A percentile compares a stretch with the other conserved stretches of the same genome.
These are phyloP conservation scores for Chiua sp. DNA, from an alignment of 1,284 basidiomycete species.

Conservation along the genomic window DNA sequence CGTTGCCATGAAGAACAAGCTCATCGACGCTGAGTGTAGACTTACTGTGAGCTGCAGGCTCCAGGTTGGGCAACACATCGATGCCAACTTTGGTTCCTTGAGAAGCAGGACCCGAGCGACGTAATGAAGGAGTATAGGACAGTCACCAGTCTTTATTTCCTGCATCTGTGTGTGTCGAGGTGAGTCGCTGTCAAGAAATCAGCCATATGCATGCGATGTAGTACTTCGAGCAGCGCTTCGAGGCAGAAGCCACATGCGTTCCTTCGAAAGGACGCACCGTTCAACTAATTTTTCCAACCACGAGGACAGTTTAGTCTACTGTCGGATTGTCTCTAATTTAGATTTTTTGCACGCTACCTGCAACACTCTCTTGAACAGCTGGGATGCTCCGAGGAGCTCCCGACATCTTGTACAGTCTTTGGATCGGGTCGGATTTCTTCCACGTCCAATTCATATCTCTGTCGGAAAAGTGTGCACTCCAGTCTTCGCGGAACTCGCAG, in stretches of 20 bases:
- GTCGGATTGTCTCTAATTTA: slow-evolving; percentile 6
- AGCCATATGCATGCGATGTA: no score
- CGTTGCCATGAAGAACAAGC: neutral
- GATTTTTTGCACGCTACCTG: slow-evolving; percentile 47
- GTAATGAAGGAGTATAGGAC: slow-evolving; percentile 89
- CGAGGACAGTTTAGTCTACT: slow-evolving; percentile 62
- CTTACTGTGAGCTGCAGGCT: slow-evolving; percentile 82
- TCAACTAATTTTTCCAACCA: slow-evolving; percentile 81
- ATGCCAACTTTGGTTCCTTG: slow-evolving; percentile 71
- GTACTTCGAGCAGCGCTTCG: slow-evolving; percentile 80
- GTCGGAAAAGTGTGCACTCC: slow-evolving; percentile 84
- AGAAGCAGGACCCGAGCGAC: slow-evolving; percentile 77
- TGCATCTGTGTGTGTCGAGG: slow-evolving; percentile 58
- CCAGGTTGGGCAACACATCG: slow-evolving; percentile 82
- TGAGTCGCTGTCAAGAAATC: neutral
- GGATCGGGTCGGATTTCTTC: slow-evolving; percentile 88
- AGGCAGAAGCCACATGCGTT: slow-evolving; percentile 85
- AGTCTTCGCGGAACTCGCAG: slow-evolving; percentile 77
- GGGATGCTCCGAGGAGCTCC: slow-evolving; percentile 70
- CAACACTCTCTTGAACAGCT: slow-evolving; percentile 72
- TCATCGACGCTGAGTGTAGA: neutral
- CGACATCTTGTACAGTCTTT: slow-evolving; percentile 71
- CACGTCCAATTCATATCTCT: slow-evolving; percentile 81
- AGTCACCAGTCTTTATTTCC: slow-evolving; percentile 82
- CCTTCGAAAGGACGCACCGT: slow-evolving; percentile 84